Evolutionary conservation across 495 filamentous ascomycete species (phyloP).

Genomic region (Penicillium lagena): DNA sequence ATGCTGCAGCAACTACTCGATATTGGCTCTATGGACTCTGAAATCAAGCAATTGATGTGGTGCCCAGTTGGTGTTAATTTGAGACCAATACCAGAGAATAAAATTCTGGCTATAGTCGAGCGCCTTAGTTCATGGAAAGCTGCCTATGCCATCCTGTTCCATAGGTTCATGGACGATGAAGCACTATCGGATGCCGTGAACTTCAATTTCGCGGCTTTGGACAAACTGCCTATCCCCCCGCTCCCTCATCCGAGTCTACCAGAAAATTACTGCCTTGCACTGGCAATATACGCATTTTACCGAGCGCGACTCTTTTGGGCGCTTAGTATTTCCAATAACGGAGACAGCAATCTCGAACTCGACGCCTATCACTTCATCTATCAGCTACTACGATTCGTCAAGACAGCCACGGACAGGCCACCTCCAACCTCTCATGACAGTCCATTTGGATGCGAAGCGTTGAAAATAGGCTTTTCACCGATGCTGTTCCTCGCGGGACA

Average conservation of each 20-base stretch:
- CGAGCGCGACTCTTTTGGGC: conserved; percentile 1
- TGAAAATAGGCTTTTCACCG: conserved; percentile 2
- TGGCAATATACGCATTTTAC: conserved; percentile 3
- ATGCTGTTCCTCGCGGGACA: conserved; percentile 4
- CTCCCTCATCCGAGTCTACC: neutral
- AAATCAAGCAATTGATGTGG: conserved; percentile 4
- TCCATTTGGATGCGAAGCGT: neutral
- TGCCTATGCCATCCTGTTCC: neutral
- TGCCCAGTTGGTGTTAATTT: neutral
- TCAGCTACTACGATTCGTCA: conserved; percentile 1
- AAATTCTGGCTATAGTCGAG: neutral
- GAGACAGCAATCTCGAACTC: conserved; percentile 1
- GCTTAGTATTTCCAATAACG: neutral
- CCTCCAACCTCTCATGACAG: neutral
- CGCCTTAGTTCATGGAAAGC: neutral
- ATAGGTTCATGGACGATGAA: neutral
- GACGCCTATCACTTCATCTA: conserved; percentile 2
- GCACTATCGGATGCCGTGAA: neutral
- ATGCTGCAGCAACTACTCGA: conserved; percentile 5
- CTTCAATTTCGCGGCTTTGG: neutral
- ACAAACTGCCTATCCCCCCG: conserved; percentile 1
- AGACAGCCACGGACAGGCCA: neutral
- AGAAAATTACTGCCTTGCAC: neutral
- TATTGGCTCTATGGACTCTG: conserved; percentile 1
- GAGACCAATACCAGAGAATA: neutral